These are phyloP conservation scores for Trypethelium eluteriae DNA, from an alignment of 495 filamentous ascomycete species.

Conservation along the genomic window DNA sequence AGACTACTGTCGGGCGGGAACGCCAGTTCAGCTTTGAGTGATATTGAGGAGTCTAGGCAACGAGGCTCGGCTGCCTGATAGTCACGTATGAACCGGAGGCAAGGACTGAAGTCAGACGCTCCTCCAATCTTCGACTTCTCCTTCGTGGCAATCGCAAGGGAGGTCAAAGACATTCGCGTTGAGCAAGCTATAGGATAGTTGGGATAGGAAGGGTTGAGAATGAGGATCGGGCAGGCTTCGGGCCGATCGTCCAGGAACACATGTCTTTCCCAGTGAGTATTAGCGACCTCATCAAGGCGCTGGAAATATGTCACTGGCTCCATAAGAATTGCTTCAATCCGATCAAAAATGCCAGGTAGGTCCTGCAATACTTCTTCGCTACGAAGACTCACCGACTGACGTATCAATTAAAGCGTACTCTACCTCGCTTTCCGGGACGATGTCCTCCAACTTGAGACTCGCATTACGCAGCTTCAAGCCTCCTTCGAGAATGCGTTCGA, in stretches of 20 bases:
- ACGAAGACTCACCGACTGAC: not conserved
- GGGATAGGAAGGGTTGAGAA: not conserved
- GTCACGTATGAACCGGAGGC: not conserved
- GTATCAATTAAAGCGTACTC: not conserved
- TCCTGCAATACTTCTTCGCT: not conserved
- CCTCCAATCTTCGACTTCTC: not conserved
- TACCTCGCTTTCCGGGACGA: slow-evolving; percentile 8
- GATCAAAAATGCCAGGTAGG: slow-evolving; percentile 12
- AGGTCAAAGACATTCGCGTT: not conserved
- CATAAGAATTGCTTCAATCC: slow-evolving; percentile 15
- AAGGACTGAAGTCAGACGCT: not conserved
- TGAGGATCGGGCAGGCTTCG: not conserved
- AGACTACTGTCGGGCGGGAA: not conserved
- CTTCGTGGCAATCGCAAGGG: not conserved
- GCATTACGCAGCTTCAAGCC: slow-evolving; percentile 4
- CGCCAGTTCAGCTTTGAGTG: not conserved
- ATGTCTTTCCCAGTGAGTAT: slow-evolving; percentile 1
- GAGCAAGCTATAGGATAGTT: not conserved
- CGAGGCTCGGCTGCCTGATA: slow-evolving; percentile 7
- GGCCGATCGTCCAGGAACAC: not conserved
- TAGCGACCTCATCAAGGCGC: slow-evolving; percentile 14
- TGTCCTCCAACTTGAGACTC: slow-evolving; percentile 7
- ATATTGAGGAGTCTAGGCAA: not conserved
- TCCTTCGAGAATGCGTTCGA: slow-evolving; percentile 1
- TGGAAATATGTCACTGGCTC: slow-evolving; percentile 17